Percentiles rank a stretch among this genome's conserved stretches.
Evolutionary conservation across 2,329 filamentous ascomycete genomes (phyloP).

Genomic region (Botrytis byssoidea): DNA sequence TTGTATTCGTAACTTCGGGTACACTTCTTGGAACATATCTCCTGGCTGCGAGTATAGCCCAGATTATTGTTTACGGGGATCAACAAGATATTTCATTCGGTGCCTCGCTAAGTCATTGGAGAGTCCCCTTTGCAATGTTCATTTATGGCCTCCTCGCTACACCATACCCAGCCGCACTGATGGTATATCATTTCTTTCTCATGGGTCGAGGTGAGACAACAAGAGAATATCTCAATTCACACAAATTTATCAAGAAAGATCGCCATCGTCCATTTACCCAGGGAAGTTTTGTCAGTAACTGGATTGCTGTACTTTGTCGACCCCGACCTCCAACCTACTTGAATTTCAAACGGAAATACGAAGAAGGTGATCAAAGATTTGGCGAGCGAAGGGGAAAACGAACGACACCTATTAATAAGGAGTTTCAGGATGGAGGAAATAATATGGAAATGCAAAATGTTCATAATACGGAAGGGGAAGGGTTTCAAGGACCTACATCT

Average conservation of each 20-base stretch:
- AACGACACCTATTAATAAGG: conserved; percentile 48
- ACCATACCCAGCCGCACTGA: conserved; percentile 79
- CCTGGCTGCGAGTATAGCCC: conserved; percentile 73
- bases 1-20: conserved; percentile 80
- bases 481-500: conserved; percentile 53
- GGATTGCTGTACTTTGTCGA: conserved; percentile 75
- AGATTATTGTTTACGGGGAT: conserved; percentile 71
- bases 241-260: conserved; percentile 91
- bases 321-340: conserved; percentile 87
- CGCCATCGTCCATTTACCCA: conserved; percentile 89
- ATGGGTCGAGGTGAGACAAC: conserved; percentile 92
- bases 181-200: conserved; percentile 87
- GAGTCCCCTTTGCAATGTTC: conserved; percentile 83
- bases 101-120: conserved; percentile 65
- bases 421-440: conserved; percentile 55
- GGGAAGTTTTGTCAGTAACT: conserved; percentile 72
- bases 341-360: conserved; percentile 75
- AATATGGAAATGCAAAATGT: conserved; percentile 69
- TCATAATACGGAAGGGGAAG: conserved; percentile 36
- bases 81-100: conserved; percentile 66
- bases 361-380: conserved; percentile 81
- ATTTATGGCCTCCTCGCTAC: conserved; percentile 75
- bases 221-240: conserved; percentile 90
- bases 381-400: conserved; percentile 56
- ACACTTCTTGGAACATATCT: conserved; percentile 76